These are phyloP conservation scores for Phytophthora litchii DNA, from an alignment of 352 stramenopile species.

Conservation along the genomic window DNA sequence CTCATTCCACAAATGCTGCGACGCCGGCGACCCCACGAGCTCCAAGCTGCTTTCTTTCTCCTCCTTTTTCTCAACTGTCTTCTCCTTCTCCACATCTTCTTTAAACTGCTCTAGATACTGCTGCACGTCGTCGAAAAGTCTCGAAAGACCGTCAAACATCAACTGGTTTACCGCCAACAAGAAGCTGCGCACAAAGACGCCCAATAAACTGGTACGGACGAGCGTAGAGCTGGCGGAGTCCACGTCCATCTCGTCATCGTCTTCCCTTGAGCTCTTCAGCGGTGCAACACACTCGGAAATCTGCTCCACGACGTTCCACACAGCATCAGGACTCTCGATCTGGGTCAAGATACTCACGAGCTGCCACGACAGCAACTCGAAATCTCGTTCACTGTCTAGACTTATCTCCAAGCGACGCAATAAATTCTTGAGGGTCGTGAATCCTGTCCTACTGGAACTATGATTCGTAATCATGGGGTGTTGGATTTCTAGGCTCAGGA, in stretches of 20 bases:
- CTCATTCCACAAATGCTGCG: constrained; percentile 41
- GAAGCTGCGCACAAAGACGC: constrained; percentile 74
- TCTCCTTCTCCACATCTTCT: constrained; percentile 39
- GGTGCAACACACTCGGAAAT: constrained; percentile 67
- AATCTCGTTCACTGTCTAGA: constrained; percentile 45
- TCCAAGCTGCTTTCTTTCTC: constrained; percentile 32
- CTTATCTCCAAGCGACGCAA: constrained; percentile 51
- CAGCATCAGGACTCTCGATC: constrained; percentile 68
- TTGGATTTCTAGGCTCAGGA: constrained; percentile 65
- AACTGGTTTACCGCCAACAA: constrained; percentile 60
- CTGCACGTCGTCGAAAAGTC: constrained; percentile 66
- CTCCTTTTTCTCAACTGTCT: constrained; percentile 7
- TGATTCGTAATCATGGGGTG: constrained; percentile 34
- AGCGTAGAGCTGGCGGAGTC: constrained; percentile 60
- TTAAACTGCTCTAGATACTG: constrained; percentile 56
- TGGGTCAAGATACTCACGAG: constrained; percentile 56
- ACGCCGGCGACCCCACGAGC: constrained; percentile 24
- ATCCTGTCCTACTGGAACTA: not conserved
- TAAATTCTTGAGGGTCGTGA: constrained; percentile 46
- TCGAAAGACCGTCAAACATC: constrained; percentile 75
- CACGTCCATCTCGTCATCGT: constrained; percentile 20
- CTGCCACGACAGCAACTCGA: constrained; percentile 47
- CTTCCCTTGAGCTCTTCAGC: constrained; percentile 27
- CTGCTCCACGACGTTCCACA: constrained; percentile 69
- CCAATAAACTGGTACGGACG: constrained; percentile 59